Conservation (phyloP, 2,329 filamentous ascomycete genomes). For the Epichloe amarillans region DNA sequence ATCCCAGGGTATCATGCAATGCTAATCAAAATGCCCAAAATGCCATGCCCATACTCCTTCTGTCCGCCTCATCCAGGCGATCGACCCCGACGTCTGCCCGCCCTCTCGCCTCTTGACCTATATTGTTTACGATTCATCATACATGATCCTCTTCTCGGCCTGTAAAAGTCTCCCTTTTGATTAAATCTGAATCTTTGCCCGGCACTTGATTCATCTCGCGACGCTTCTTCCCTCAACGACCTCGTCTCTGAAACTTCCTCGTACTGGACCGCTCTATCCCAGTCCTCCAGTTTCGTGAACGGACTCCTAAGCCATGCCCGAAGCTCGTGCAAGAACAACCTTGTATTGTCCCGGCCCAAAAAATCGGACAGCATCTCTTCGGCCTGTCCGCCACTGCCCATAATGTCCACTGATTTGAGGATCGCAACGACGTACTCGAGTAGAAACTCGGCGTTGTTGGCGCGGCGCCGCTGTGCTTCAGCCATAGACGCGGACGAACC, state of each 20-base stretch:
- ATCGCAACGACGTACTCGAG: slow-evolving; percentile 79
- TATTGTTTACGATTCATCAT: background rate
- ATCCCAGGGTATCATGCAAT: slow-evolving; percentile 1
- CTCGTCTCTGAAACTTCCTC: slow-evolving; percentile 4
- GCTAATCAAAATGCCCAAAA: background rate
- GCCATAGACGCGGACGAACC: slow-evolving; percentile 20
- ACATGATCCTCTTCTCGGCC: slow-evolving; percentile 7
- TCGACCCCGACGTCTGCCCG: background rate
- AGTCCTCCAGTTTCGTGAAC: slow-evolving; percentile 55
- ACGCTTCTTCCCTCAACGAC: background rate
- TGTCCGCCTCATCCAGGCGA: background rate
- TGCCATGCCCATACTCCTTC: background rate
- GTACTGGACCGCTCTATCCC: slow-evolving; percentile 75
- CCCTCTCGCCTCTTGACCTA: background rate
- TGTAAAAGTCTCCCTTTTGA: slow-evolving; percentile 16
- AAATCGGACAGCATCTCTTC: slow-evolving; percentile 71
- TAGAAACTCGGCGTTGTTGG: slow-evolving; percentile 61
- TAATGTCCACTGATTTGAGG: slow-evolving; percentile 69
- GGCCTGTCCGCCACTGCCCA: slow-evolving; percentile 63
- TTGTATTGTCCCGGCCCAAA: slow-evolving; percentile 58
- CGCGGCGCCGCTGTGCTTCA: slow-evolving; percentile 20
- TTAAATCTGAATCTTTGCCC: background rate
- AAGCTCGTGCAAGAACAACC: slow-evolving; percentile 74
- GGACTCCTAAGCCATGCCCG: slow-evolving; percentile 74
- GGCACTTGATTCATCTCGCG: background rate